phyloP scores from a whole-genome alignment of 2,329 filamentous ascomycete genomes.

The Claviceps pazoutovae region DNA sequence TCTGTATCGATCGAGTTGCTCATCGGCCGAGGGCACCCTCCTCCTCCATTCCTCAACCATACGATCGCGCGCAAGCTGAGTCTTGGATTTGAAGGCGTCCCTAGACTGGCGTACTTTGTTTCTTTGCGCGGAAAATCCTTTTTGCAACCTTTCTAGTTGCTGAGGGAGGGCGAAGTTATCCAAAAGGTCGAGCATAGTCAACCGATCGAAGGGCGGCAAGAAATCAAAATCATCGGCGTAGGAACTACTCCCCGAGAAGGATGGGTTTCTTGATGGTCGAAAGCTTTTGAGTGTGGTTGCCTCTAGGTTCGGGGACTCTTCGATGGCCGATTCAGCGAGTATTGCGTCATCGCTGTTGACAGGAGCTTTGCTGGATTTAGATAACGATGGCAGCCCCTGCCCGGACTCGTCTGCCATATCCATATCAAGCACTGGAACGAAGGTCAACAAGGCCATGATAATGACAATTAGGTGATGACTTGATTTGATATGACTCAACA shows the following conservation, averaged over 20 bases:
- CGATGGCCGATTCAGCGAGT: slow-evolving; percentile 28
- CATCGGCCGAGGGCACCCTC: slow-evolving; percentile 72
- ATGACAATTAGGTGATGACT: neutral
- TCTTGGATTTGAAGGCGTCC: slow-evolving; percentile 62
- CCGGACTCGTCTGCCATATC: slow-evolving; percentile 2
- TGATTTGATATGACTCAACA: neutral
- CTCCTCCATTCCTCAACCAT: slow-evolving; percentile 90
- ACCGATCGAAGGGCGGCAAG: slow-evolving; percentile 74
- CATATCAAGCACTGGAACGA: neutral
- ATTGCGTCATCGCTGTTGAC: slow-evolving; percentile 28
- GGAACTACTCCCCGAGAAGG: slow-evolving; percentile 72
- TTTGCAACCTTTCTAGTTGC: slow-evolving; percentile 81
- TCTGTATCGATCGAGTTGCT: slow-evolving; percentile 83
- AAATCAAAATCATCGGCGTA: slow-evolving; percentile 81
- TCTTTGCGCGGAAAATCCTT: slow-evolving; percentile 66
- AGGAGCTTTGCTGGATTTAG: slow-evolving; percentile 23
- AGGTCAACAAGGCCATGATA: neutral
- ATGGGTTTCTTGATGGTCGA: slow-evolving; percentile 58
- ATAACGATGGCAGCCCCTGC: neutral
- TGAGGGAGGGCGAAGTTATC: slow-evolving; percentile 87
- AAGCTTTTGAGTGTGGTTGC: slow-evolving; percentile 35
- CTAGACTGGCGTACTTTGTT: slow-evolving; percentile 74
- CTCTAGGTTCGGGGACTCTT: slow-evolving; percentile 37
- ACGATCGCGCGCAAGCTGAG: slow-evolving; percentile 67
- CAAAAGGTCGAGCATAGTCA: slow-evolving; percentile 84